Conservation (phyloP, 306 rosid genomes). For the Gleditsia sinensis region DNA sequence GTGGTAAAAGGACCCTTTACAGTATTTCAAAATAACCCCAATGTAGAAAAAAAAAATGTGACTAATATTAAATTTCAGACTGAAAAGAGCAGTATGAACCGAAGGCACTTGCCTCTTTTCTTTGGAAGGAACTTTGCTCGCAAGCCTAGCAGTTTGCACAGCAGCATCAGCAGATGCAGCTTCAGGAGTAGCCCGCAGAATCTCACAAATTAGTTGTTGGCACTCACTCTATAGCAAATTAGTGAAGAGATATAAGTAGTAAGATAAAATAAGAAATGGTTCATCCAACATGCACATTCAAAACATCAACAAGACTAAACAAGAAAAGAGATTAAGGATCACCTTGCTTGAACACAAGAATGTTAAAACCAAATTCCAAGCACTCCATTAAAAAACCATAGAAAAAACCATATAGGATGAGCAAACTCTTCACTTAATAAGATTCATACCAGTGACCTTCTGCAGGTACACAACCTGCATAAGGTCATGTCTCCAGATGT, state of each 20-base stretch:
- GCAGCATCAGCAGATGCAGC: conserved; percentile 99
- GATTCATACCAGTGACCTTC: no score
- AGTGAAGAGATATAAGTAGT: conserved; percentile 28
- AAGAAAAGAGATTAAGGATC: no score
- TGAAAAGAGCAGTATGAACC: conserved; percentile 31
- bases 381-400: no score
- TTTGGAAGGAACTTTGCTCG: conserved; percentile 91
- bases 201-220: conserved; percentile 98
- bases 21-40: conserved; percentile 19
- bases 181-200: conserved; percentile 98
- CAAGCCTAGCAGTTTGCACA: conserved; percentile 98
- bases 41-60: not conserved
- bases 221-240: conserved; percentile 80
- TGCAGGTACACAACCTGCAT: no score
- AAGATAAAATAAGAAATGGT: conserved; percentile 23
- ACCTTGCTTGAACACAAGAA: no score
- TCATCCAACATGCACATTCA: conserved; percentile 5
- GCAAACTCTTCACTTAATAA: no score
- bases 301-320: no score
- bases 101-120: conserved; percentile 75
- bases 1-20: conserved; percentile 23
- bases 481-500: no score
- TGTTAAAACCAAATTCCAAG: no score
- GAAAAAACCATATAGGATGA: no score
- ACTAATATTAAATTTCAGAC: conserved; percentile 15